Conservation (phyloP, 2,329 filamentous ascomycete species). For the Daldinia sp. region DNA sequence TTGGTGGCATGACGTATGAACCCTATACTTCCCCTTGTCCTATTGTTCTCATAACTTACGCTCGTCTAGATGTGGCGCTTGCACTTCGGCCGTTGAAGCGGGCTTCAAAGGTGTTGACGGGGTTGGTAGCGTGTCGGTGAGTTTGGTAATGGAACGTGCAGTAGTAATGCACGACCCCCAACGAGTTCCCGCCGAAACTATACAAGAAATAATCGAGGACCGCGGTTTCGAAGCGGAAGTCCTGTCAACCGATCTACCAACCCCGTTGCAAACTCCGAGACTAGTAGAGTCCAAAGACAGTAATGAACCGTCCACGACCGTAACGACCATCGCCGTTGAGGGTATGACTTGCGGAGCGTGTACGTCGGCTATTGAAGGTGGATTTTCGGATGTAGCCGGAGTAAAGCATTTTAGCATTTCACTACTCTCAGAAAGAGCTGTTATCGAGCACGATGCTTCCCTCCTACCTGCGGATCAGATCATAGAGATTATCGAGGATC, state of each 20-base stretch:
- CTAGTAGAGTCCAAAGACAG: slow-evolving; percentile 48
- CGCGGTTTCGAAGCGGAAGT: slow-evolving; percentile 90
- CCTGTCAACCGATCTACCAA: slow-evolving; percentile 80
- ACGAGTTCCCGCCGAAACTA: slow-evolving; percentile 74
- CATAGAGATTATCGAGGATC: slow-evolving; percentile 69
- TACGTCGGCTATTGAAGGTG: slow-evolving; percentile 83
- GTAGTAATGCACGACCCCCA: slow-evolving; percentile 88
- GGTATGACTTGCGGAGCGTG: slow-evolving; percentile 94
- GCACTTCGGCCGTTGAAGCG: slow-evolving; percentile 92
- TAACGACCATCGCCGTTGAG: slow-evolving; percentile 79
- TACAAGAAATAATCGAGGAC: slow-evolving; percentile 89
- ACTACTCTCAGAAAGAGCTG: slow-evolving; percentile 82
- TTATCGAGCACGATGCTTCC: slow-evolving; percentile 78
- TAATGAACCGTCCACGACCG: slow-evolving; percentile 56
- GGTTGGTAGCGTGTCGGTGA: slow-evolving; percentile 87
- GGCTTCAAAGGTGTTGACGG: slow-evolving; percentile 86
- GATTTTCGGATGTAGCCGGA: slow-evolving; percentile 77
- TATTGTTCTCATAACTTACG: slow-evolving; percentile 42
- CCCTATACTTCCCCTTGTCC: not conserved
- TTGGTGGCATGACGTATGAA: slow-evolving; percentile 81
- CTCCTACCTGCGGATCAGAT: slow-evolving; percentile 62
- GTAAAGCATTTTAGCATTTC: slow-evolving; percentile 83
- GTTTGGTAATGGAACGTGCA: slow-evolving; percentile 94
- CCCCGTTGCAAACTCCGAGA: slow-evolving; percentile 55
- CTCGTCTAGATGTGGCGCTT: slow-evolving; percentile 79